A percentile compares a stretch with the other conserved stretches of the same genome.
Evolutionary conservation across 2,329 filamentous ascomycete genomes (phyloP).

Genomic region (Aspergillus hiratsukae): DNA sequence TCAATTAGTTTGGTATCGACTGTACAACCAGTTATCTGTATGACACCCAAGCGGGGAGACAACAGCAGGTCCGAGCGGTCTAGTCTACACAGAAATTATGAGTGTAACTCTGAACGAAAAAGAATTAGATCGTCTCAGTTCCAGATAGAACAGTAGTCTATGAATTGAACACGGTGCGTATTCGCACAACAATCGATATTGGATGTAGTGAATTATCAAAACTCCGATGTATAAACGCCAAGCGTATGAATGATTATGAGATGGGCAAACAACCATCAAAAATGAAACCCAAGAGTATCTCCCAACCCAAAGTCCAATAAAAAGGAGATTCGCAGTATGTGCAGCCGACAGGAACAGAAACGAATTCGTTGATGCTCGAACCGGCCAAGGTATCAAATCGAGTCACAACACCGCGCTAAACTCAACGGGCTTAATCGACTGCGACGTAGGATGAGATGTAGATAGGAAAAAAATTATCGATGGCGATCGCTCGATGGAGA

Average conservation of each 20-base stretch:
- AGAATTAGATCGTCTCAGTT: background rate
- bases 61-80: background rate
- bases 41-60: background rate
- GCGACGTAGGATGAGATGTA: conserved; percentile 9
- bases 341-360: background rate
- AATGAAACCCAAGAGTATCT: conserved; percentile 2
- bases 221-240: conserved; percentile 25
- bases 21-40: background rate
- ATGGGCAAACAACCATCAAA: conserved; percentile 2
- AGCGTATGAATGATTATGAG: conserved; percentile 16
- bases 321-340: background rate
- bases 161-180: conserved; percentile 1
- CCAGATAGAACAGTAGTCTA: background rate
- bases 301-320: conserved; percentile 11
- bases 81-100: background rate
- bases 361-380: background rate
- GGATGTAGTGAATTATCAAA: conserved; percentile 11
- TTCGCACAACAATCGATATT: conserved; percentile 8
- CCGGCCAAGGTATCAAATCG: conserved; percentile 3
- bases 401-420: conserved; percentile 30
- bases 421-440: conserved; percentile 13
- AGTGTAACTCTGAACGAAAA: background rate
- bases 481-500: background rate
- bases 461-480: conserved; percentile 9
- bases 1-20: background rate